A percentile compares a stretch with the other conserved stretches of the same genome.
phyloP scores from a whole-genome alignment of 2,329 filamentous ascomycete species.

The Clarireedia hainanense region DNA sequence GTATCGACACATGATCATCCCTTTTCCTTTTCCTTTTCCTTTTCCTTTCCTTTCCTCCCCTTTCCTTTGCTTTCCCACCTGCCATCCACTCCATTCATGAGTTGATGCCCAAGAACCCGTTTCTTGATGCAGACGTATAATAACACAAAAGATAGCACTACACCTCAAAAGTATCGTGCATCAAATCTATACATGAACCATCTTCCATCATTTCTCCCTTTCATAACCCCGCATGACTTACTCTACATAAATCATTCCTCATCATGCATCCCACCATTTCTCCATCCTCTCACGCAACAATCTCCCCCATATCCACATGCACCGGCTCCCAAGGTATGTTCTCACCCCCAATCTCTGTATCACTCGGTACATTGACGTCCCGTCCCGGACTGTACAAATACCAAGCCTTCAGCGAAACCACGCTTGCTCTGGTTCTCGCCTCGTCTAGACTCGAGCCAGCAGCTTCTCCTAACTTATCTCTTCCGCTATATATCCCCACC shows the following conservation, averaged over 20 bases:
- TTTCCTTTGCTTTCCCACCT: neutral
- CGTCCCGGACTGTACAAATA: slow-evolving; percentile 78
- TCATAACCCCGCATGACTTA: neutral
- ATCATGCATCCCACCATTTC: neutral
- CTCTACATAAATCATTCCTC: neutral
- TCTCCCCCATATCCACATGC: slow-evolving; percentile 49
- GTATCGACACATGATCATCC: slow-evolving; percentile 18
- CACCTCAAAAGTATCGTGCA: neutral
- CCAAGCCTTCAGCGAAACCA: slow-evolving; percentile 85
- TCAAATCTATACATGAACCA: neutral
- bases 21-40: neutral
- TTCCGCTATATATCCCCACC: slow-evolving; percentile 87
- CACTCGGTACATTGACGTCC: slow-evolving; percentile 17
- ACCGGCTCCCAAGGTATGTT: slow-evolving; percentile 42
- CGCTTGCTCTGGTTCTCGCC: slow-evolving; percentile 71
- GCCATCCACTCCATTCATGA: neutral
- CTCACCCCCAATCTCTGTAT: slow-evolving; percentile 40
- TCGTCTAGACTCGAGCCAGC: slow-evolving; percentile 69
- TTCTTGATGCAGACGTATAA: neutral
- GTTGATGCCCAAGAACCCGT: neutral
- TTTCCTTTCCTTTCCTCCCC: neutral
- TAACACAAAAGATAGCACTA: neutral
- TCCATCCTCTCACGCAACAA: slow-evolving; percentile 31
- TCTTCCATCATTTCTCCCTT: neutral
- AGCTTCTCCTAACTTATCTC: slow-evolving; percentile 89